Evolutionary conservation across 768 basidiomycete species (phyloP).

Genomic region (Tricholoma sp.): DNA sequence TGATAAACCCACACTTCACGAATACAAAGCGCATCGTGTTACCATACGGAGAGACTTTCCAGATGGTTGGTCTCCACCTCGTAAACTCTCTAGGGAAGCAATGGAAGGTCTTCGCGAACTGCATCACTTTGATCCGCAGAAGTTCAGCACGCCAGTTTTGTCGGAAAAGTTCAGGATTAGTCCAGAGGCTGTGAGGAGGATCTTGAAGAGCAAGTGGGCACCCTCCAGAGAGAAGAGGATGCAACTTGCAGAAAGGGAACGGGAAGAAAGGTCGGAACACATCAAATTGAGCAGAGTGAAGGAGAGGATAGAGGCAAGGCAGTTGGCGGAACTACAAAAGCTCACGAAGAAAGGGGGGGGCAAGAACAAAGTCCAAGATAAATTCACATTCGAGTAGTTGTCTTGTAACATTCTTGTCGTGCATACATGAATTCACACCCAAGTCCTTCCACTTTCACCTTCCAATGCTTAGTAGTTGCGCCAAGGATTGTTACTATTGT

Average conservation of each 20-base stretch:
- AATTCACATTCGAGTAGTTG: constrained; percentile 35
- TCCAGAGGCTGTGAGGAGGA: constrained; percentile 75
- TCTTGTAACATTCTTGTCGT: background rate
- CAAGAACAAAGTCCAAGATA: constrained; percentile 18
- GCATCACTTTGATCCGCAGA: constrained; percentile 55
- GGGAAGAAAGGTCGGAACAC: constrained; percentile 35
- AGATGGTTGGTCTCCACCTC: constrained; percentile 71
- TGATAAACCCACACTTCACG: constrained; percentile 38
- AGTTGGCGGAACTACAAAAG: constrained; percentile 22
- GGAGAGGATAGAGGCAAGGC: constrained; percentile 37
- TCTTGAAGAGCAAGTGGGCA: constrained; percentile 71
- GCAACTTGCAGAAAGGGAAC: constrained; percentile 46
- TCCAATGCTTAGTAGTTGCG: background rate
- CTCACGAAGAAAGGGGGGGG: background rate
- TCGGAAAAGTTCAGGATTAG: constrained; percentile 74
- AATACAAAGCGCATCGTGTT: constrained; percentile 46
- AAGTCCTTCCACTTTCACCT: constrained; percentile 1
- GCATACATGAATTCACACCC: background rate
- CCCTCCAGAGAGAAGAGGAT: constrained; percentile 50
- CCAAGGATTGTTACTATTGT: background rate
- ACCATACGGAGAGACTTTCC: constrained; percentile 52
- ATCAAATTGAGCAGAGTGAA: constrained; percentile 33
- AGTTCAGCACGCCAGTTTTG: constrained; percentile 62
- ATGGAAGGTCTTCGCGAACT: constrained; percentile 77
- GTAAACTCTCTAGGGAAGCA: constrained; percentile 75